Base-by-base conservation (phyloP, 495 filamentous ascomycete species). In the Daldinia grandis region DNA sequence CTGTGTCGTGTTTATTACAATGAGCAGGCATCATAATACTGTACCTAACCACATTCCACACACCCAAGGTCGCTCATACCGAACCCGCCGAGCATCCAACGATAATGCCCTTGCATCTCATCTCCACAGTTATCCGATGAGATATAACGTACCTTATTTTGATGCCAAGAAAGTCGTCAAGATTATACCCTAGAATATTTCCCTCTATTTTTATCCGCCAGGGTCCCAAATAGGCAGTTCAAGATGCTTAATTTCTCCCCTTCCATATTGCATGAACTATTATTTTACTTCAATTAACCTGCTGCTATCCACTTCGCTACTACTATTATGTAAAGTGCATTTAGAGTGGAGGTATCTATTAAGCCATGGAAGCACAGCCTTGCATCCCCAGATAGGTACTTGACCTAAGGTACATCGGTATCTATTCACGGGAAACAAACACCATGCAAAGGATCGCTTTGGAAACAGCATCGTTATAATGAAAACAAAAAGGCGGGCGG, bases 191-290 rank as follows among this genome's bases (percentile, higher is more conserved):
- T 47, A 62, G 38, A 24, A 10, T 31, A 3, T 47, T 56, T 63
- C 27, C 53, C 51, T 60, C 54, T 67, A 71, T 71, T 71, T 71
- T 66, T 65, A 58, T 70, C 68, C 8, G 30, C 15, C 0, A 49
- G 15, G 15, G 17, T 58, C 47, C 67, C 9, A 54, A 62, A 62
- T 21, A 62, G 62, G 68, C 62, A 71, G 35, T 51, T 59, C 30
- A 40, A 25, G 58, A 58, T 47, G 58, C 62, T 58, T 62, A 27
- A 58, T 53, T 56, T 58, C 9, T 62, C 57, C 38, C 51, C 31
- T 66, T 56, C 40, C 57, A 49, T 53, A 17, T 42, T 25, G 27
- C 38, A 33, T 47, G 50, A 33, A 64, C 5, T 33, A 9, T 12
- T 27, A 64, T 56, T 24, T 15, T 28, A 25, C 9, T 14, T n/a